A percentile compares a stretch with the other conserved stretches of the same genome.
These are phyloP conservation scores for Teratosphaeria viscida DNA, from an alignment of 2,329 filamentous ascomycete species.

Conservation along the genomic window DNA sequence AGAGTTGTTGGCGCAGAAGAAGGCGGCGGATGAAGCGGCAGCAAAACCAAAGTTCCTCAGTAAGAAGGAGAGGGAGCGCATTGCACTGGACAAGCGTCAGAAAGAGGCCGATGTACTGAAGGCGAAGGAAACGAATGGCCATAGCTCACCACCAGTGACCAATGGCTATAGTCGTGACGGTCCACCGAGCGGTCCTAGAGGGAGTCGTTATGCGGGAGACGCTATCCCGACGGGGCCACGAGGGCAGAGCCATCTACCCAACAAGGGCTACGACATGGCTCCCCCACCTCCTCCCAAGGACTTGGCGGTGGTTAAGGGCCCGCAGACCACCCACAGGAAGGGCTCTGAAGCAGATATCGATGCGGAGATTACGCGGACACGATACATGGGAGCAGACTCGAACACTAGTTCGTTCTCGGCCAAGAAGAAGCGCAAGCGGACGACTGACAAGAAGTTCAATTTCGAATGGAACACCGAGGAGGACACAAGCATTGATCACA, in stretches of 20 bases:
- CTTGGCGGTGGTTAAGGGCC: slow-evolving; percentile 25
- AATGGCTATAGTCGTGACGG: background rate
- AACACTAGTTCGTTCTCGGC: slow-evolving; percentile 84
- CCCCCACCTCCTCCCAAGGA: slow-evolving; percentile 37
- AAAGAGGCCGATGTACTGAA: slow-evolving; percentile 60
- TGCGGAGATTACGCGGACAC: slow-evolving; percentile 60
- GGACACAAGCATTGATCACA: slow-evolving; percentile 76
- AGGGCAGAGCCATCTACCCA: slow-evolving; percentile 36
- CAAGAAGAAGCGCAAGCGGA: slow-evolving; percentile 88
- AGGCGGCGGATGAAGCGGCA: slow-evolving; percentile 71
- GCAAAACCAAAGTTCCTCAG: slow-evolving; percentile 82
- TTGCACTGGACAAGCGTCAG: slow-evolving; percentile 66
- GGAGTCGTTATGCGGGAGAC: slow-evolving; percentile 48
- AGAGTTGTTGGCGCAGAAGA: slow-evolving; percentile 75
- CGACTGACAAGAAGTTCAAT: slow-evolving; percentile 95
- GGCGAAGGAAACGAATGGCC: slow-evolving; percentile 32
- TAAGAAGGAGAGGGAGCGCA: slow-evolving; percentile 68
- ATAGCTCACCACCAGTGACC: background rate
- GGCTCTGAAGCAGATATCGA: slow-evolving; percentile 52
- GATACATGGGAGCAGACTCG: slow-evolving; percentile 85
- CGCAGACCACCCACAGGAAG: slow-evolving; percentile 32
- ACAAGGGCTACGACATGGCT: slow-evolving; percentile 42
- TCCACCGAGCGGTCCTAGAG: slow-evolving; percentile 59
- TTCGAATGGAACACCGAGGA: slow-evolving; percentile 96
- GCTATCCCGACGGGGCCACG: slow-evolving; percentile 40